Evolutionary conservation across 768 basidiomycete species (phyloP).

Genomic region (Punctularia strigosozonata): DNA sequence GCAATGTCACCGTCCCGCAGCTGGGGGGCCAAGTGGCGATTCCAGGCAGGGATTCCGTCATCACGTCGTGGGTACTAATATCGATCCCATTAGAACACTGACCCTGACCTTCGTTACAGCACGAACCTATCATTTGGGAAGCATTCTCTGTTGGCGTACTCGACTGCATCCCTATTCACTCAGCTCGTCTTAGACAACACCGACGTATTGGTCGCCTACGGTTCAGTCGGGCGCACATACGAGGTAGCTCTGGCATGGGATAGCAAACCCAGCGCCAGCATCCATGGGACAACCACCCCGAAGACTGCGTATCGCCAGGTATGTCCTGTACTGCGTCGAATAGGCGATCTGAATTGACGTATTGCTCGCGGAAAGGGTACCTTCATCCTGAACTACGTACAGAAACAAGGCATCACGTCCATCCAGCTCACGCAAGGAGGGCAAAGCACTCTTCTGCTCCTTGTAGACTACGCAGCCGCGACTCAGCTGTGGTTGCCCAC

Average conservation of each 20-base stretch:
- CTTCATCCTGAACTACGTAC: too few species aligned
- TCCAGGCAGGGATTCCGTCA: slow-evolving; percentile 13
- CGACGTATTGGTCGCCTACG: slow-evolving; percentile 12
- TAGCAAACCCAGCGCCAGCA: too few species aligned
- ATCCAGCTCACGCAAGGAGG: too few species aligned
- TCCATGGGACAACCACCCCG: too few species aligned
- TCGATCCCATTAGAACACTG: too few species aligned
- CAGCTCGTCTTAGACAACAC: slow-evolving; percentile 10
- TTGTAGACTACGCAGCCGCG: slow-evolving; percentile 7
- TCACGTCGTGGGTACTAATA: too few species aligned
- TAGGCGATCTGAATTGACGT: too few species aligned
- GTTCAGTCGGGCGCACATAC: slow-evolving; percentile 9
- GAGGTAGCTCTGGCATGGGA: too few species aligned
- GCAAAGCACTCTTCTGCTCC: slow-evolving; percentile 4
- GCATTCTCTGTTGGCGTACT: neutral
- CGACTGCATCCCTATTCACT: slow-evolving; percentile 6
- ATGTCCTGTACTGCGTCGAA: too few species aligned
- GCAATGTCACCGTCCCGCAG: slow-evolving; percentile 10
- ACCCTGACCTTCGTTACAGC: slow-evolving; percentile 14
- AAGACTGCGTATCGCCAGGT: too few species aligned
- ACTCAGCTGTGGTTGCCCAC: slow-evolving; percentile 5
- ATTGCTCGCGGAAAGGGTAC: too few species aligned
- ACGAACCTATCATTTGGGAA: slow-evolving; percentile 7
- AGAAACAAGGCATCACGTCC: too few species aligned
- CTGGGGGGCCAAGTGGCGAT: slow-evolving; percentile 9